Evolutionary conservation across 176 grass and related monocot species (phyloP).

Genomic region (Bothriochloa decipiens): DNA sequence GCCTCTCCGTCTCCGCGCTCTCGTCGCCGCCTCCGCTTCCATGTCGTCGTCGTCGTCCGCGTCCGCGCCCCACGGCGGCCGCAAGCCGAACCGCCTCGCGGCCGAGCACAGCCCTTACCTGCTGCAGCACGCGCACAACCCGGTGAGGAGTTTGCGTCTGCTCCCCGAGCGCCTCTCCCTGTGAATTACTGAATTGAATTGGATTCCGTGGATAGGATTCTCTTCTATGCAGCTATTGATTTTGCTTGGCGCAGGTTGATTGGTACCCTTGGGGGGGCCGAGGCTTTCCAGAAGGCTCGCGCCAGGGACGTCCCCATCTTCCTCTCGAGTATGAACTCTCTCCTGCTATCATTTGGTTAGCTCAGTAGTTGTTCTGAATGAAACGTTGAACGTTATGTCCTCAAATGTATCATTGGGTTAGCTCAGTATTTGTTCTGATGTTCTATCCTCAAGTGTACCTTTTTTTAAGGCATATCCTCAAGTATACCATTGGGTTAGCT

Average conservation of each 20-base stretch:
- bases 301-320: slow-evolving; percentile 83
- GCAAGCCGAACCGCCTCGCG: slow-evolving; percentile 77
- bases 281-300: slow-evolving; percentile 91
- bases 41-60: slow-evolving; percentile 38
- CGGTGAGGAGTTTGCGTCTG: slow-evolving; percentile 42
- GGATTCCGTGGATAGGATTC: background rate
- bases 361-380: too few relatives aligned
- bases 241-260: slow-evolving; percentile 67
- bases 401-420: too few relatives aligned
- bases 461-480: too few relatives aligned
- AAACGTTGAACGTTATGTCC: too few relatives aligned
- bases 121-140: slow-evolving; percentile 96
- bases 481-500: too few relatives aligned
- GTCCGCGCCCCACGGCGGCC: slow-evolving; percentile 39
- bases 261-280: slow-evolving; percentile 98
- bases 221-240: background rate
- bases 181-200: too few relatives aligned
- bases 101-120: slow-evolving; percentile 97
- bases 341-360: background rate
- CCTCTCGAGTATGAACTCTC: slow-evolving; percentile 64
- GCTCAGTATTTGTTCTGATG: too few relatives aligned
- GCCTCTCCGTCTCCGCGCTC: slow-evolving; percentile 27
- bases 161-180: background rate
- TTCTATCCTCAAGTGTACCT: too few relatives aligned
- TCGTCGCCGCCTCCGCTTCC: slow-evolving; percentile 30